These are phyloP conservation scores for Oenanthe sinensis DNA, from an alignment of 129 eudicot genomes.

Conservation along the genomic window DNA sequence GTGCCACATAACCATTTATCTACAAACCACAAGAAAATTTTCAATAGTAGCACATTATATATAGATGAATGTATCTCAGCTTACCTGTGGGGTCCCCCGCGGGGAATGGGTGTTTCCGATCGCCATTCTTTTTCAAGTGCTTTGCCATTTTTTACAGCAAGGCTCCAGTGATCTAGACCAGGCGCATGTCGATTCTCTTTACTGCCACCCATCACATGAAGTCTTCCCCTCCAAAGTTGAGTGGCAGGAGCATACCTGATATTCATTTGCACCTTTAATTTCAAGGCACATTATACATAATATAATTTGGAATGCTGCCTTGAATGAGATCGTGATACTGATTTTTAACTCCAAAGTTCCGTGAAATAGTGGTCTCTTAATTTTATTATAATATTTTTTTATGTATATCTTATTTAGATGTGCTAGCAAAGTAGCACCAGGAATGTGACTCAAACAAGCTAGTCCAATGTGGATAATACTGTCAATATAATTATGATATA, in stretches of 20 bases:
- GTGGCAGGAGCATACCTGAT: conserved; percentile 96
- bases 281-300: background rate
- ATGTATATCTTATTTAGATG: background rate
- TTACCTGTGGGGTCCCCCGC: conserved; percentile 99
- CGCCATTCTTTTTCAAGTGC: conserved; percentile 85
- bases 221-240: conserved; percentile 98
- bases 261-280: background rate
- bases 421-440: background rate
- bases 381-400: background rate
- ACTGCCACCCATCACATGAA: conserved; percentile 99
- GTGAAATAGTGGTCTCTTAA: background rate
- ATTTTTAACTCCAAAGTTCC: background rate
- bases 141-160: conserved; percentile 86
- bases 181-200: conserved; percentile 77
- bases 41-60: background rate
- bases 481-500: background rate
- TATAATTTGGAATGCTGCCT: background rate
- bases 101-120: conserved; percentile 80
- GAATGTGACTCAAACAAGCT: background rate
- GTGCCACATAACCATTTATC: background rate
- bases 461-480: background rate
- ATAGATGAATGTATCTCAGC: background rate
- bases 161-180: conserved; percentile 87
- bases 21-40: background rate
- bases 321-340: background rate